Conservation (phyloP, 306 rosid species). For the Coriaria nepalensis region DNA sequence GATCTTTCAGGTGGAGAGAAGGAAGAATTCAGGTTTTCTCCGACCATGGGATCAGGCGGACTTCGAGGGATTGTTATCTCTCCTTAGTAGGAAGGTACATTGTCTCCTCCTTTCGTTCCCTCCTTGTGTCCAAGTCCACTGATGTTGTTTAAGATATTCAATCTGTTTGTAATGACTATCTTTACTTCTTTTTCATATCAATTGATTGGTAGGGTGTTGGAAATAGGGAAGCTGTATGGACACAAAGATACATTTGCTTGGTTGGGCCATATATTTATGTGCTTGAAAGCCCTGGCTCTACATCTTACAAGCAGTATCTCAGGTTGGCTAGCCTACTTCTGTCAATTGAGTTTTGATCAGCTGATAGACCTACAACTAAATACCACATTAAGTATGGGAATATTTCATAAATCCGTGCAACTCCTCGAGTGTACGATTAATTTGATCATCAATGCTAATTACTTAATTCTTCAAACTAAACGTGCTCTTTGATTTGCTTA, state of each 20-base stretch:
- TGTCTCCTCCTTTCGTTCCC: constrained; percentile 10
- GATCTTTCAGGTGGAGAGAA: constrained; percentile 61
- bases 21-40: constrained; percentile 39
- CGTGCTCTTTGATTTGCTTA: too few relatives aligned
- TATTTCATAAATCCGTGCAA: too few relatives aligned
- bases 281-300: constrained; percentile 74
- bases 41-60: constrained; percentile 84
- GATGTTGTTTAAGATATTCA: constrained; percentile 1
- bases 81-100: constrained; percentile 70
- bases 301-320: constrained; percentile 69
- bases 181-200: constrained; percentile 6
- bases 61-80: constrained; percentile 86
- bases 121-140: not conserved
- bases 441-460: too few relatives aligned
- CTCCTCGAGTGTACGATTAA: too few relatives aligned
- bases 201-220: constrained; percentile 87
- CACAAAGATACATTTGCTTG: constrained; percentile 66
- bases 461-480: too few relatives aligned
- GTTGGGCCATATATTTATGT: constrained; percentile 86
- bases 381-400: too few relatives aligned
- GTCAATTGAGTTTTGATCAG: constrained; percentile 2
- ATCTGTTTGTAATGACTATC: not conserved
- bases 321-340: constrained; percentile 42
- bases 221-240: constrained; percentile 91
- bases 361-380: too few relatives aligned